These are phyloP conservation scores for Cyathus olla DNA, from an alignment of 1,284 basidiomycete genomes.

Conservation along the genomic window DNA sequence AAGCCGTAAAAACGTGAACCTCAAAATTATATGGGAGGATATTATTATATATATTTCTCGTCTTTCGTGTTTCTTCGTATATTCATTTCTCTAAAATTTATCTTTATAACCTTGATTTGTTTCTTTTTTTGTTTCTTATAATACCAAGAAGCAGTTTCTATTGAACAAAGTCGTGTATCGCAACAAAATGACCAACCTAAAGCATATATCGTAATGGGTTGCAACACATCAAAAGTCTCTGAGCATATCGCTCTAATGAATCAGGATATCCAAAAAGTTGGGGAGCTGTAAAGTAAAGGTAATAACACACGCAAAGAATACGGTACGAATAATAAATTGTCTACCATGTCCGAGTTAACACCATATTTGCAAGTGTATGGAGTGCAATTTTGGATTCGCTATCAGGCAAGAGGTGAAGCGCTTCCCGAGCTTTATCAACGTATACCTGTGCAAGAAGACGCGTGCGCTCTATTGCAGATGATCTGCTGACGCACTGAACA, in stretches of 20 bases:
- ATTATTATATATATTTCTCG: neutral
- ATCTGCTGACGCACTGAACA: slow-evolving; percentile 77
- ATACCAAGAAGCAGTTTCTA: too few species aligned
- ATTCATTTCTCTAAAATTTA: neutral
- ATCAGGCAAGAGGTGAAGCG: slow-evolving; percentile 81
- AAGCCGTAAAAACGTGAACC: slow-evolving; percentile 1
- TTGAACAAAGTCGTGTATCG: too few species aligned
- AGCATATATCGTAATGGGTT: too few species aligned
- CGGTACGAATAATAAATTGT: neutral
- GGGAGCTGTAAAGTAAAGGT: too few species aligned
- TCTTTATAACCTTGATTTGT: neutral
- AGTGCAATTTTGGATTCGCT: slow-evolving; percentile 85
- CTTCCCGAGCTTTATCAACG: slow-evolving; percentile 81
- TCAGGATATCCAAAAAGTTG: too few species aligned
- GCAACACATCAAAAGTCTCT: too few species aligned
- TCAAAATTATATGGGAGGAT: neutral
- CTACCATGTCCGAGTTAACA: slow-evolving; percentile 66
- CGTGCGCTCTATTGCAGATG: slow-evolving; percentile 86
- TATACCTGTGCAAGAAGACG: slow-evolving; percentile 83
- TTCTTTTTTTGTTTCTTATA: too few species aligned
- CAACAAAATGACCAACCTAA: too few species aligned
- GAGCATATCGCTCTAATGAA: too few species aligned
- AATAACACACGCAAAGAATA: too few species aligned
- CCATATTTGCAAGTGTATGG: slow-evolving; percentile 71
- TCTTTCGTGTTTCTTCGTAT: neutral